Percentiles rank a stretch among this genome's conserved stretches.
Conservation (phyloP, 306 rosid species). For the Fragaria ananassa region DNA sequence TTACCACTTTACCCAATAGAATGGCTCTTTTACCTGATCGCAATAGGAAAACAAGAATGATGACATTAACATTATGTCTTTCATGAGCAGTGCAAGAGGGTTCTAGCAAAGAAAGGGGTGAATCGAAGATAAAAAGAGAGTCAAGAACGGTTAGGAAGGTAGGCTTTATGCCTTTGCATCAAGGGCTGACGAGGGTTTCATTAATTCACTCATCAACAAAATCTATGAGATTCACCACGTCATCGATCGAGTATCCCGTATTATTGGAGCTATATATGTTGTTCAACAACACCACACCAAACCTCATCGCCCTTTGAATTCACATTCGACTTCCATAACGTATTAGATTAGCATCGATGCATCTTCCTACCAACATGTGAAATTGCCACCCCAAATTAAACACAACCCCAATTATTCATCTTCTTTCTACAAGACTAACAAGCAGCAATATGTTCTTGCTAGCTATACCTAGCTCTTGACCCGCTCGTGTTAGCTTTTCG, state of each 20-base stretch:
- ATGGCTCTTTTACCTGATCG: not conserved
- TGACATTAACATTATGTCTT: not conserved
- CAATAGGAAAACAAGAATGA: not conserved
- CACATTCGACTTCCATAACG: not conserved
- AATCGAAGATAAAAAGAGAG: not conserved
- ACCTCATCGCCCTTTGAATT: slow-evolving; percentile 7
- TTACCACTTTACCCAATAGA: too few relatives aligned
- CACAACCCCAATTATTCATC: not conserved
- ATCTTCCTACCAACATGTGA: not conserved
- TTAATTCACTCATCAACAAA: slow-evolving; percentile 17
- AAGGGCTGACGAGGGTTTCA: not conserved
- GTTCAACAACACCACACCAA: slow-evolving; percentile 22
- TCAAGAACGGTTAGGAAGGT: slow-evolving; percentile 20
- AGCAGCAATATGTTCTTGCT: not conserved
- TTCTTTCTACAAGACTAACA: not conserved
- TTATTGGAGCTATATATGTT: not conserved
- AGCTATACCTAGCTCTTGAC: not conserved
- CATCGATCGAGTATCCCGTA: not conserved
- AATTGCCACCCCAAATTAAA: slow-evolving; percentile 8
- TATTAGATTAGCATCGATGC: not conserved
- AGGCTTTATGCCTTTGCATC: slow-evolving; percentile 3
- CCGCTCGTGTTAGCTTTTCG: not conserved
- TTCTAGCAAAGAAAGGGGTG: not conserved
- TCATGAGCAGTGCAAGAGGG: not conserved
- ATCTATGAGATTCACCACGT: slow-evolving; percentile 17